Evolutionary conservation across 2,329 filamentous ascomycete genomes (phyloP), one percentile per base, ranked within the genome.

Genomic region (Nigrograna mackinnonii): DNA sequence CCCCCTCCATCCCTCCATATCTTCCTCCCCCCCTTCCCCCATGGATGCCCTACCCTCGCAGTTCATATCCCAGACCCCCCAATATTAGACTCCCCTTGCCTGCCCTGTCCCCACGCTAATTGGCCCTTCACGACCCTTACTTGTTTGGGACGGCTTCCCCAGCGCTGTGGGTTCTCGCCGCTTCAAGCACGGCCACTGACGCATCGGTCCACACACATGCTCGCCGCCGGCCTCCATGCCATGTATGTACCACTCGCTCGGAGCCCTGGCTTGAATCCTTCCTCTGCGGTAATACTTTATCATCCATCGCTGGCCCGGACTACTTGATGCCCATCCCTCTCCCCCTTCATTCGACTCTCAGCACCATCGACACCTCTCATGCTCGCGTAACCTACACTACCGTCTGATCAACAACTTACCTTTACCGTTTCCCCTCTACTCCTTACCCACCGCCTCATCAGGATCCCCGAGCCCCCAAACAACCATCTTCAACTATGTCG

Each of bases 401-500:
- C n/a, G n/a, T n/a, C n/a, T 37, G 20, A 11, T 22, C 20, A 26
- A 6, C 35, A 37, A 11, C 28, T 16, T 24, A 14, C 11, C 21
- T 26, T 17, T 37, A 16, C 12, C 35, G 35, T 26, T 9, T n/a
- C 35, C 18, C 21, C 3, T 24, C 21, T 12, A 24, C 19, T 14
- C 5, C 33, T n/a, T 17, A 33, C 11, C 11, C 16, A 33, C 31
- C 31, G 18, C 31, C 24, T 30, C 24, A 35, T 11, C 12, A 6
- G 14, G 14, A 17, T n/a, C 13, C 22, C 6, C 17, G 6, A 34
- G 9, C 31, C 9, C 31, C 9, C 12, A 22, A 28, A 9, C 9
- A 9, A 28, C 24, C 9, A 28, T 9, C 24, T 28, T 9, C 24
- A 38, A 54, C 13, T n/a, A 65, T 64, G 62, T 64, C 63, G 32